Evolutionary conservation across 441 rosid species (phyloP).

Genomic region (Erysimum pusillum): DNA sequence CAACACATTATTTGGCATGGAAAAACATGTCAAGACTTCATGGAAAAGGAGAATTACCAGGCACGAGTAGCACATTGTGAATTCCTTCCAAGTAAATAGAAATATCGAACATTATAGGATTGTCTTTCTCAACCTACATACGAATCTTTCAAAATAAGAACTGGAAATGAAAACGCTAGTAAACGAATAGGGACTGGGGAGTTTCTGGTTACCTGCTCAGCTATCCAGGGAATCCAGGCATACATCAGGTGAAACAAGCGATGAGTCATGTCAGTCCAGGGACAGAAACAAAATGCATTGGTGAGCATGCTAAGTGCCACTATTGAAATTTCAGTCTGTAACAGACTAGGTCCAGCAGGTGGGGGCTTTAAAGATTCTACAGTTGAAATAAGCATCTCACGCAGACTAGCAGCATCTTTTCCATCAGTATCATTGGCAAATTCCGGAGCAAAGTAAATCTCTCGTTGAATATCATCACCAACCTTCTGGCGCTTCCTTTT

Average conservation of each 20-base stretch:
- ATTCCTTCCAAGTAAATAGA: conserved; percentile 83
- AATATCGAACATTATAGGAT: conserved; percentile 59
- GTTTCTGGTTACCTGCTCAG: conserved; percentile 66
- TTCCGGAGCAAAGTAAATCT: conserved; percentile 49
- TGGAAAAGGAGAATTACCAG: conserved; percentile 56
- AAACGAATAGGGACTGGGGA: conserved; percentile 36
- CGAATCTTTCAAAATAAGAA: conserved; percentile 20
- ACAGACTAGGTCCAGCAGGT: conserved; percentile 52
- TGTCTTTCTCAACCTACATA: conserved; percentile 69
- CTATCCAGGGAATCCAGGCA: conserved; percentile 92
- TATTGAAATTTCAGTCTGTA: conserved; percentile 67
- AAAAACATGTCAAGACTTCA: conserved; percentile 25
- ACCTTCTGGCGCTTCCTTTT: conserved; percentile 76
- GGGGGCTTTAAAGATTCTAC: conserved; percentile 71
- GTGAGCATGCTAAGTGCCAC: conserved; percentile 91
- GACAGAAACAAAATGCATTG: conserved; percentile 72
- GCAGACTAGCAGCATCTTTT: conserved; percentile 66
- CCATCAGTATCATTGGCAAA: conserved; percentile 58
- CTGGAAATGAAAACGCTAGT: conserved; percentile 22
- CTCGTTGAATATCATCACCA: conserved; percentile 55
- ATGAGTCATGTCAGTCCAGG: conserved; percentile 62
- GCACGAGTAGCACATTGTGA: conserved; percentile 68
- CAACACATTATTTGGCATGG: conserved; percentile 6
- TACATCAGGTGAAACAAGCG: conserved; percentile 70
- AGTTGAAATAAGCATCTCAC: conserved; percentile 61